These are phyloP conservation scores for Thraustotheca clavata DNA, from an alignment of 352 stramenopile genomes.

Conservation along the genomic window DNA sequence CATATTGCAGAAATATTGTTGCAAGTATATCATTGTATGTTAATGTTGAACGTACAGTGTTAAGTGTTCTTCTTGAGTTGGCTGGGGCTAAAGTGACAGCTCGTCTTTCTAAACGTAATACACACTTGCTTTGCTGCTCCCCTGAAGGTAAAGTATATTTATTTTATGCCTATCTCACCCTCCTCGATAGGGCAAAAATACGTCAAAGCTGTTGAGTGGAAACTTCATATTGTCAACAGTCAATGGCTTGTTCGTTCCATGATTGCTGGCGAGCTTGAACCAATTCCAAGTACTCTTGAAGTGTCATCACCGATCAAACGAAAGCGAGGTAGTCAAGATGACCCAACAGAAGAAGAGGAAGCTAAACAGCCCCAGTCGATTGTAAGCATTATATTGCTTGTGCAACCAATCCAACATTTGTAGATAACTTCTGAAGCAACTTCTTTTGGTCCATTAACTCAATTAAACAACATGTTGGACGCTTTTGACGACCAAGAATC, in stretches of 20 bases:
- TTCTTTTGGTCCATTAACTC: too few relatives aligned
- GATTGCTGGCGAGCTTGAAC: background rate
- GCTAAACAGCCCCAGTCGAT: too few relatives aligned
- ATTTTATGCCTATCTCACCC: background rate
- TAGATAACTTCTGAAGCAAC: too few relatives aligned
- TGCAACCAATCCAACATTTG: too few relatives aligned
- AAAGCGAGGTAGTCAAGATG: background rate
- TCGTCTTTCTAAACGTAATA: constrained; percentile 48
- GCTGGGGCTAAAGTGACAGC: constrained; percentile 42
- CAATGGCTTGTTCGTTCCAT: constrained; percentile 48
- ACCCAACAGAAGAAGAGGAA: background rate
- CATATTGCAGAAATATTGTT: constrained; percentile 23
- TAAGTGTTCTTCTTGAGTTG: constrained; percentile 43
- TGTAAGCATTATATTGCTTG: too few relatives aligned
- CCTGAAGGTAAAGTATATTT: constrained; percentile 30
- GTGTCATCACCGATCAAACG: background rate
- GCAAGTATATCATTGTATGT: constrained; percentile 57
- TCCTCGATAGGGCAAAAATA: constrained; percentile 31
- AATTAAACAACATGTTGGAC: too few relatives aligned
- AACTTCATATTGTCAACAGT: constrained; percentile 42
- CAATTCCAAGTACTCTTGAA: background rate
- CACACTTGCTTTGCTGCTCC: constrained; percentile 50
- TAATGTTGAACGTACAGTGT: constrained; percentile 49
- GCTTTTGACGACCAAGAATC: background rate
- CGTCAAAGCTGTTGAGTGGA: constrained; percentile 45